A percentile compares a stretch with the other conserved stretches of the same genome.
Conservation (phyloP, 768 basidiomycete species). For the Serpula lacrymans region DNA sequence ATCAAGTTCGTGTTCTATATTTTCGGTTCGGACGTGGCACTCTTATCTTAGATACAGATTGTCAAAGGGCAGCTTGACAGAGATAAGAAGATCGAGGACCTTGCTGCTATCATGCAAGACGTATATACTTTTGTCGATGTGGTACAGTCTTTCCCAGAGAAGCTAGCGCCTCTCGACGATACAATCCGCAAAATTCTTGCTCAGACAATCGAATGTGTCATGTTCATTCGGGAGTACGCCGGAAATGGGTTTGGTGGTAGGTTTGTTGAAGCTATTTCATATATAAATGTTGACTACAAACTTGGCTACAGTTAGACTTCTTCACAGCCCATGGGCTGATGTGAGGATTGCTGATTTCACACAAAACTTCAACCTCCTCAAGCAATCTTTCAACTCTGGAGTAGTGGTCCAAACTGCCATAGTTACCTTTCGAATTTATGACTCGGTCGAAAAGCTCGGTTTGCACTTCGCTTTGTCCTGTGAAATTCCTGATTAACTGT, state of each 20-base stretch:
- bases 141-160: conserved; percentile 23
- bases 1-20: conserved; percentile 14
- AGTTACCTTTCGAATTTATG: conserved; percentile 27
- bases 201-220: conserved; percentile 34
- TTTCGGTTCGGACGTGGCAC: neutral
- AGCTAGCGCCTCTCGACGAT: conserved; percentile 23
- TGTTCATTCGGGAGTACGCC: conserved; percentile 34
- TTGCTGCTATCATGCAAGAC: conserved; percentile 27
- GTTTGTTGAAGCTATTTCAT: neutral
- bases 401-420: conserved; percentile 20
- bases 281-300: conserved; percentile 5
- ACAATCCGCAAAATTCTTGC: conserved; percentile 21
- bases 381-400: conserved; percentile 22
- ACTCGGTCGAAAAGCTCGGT: conserved; percentile 23
- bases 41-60: conserved; percentile 18
- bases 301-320: conserved; percentile 12
- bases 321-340: conserved; percentile 16
- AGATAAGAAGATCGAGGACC: conserved; percentile 20
- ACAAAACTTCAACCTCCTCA: conserved; percentile 19
- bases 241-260: conserved; percentile 33
- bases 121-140: conserved; percentile 29
- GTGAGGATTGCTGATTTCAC: conserved; percentile 17
- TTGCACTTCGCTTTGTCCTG: neutral
- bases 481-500: neutral
- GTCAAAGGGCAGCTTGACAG: conserved; percentile 25